These are phyloP conservation scores for Boletus vinaceobasis DNA, from an alignment of 768 basidiomycete species.

Conservation along the genomic window DNA sequence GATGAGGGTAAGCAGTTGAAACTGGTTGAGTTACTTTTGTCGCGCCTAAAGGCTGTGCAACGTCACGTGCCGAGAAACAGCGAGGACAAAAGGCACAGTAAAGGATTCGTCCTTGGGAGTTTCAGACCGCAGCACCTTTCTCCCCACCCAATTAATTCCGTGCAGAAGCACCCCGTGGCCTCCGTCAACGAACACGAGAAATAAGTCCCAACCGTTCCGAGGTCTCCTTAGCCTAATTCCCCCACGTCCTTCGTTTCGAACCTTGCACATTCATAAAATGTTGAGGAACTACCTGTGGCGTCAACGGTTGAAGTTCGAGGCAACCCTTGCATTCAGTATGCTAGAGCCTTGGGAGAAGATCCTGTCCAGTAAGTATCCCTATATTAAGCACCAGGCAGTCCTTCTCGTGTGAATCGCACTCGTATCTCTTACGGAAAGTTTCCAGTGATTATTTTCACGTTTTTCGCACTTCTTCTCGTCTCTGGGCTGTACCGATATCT, in stretches of 20 bases:
- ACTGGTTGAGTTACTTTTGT: no score
- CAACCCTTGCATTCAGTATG: constrained; percentile 57
- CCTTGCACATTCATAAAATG: constrained; percentile 21
- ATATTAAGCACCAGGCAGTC: neutral
- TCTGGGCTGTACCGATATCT: constrained; percentile 56
- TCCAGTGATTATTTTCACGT: constrained; percentile 42
- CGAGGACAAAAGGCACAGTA: constrained; percentile 1
- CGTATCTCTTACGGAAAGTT: constrained; percentile 4
- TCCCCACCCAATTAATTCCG: neutral
- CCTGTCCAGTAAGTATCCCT: constrained; percentile 46
- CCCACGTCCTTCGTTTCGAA: neutral
- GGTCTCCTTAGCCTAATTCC: neutral
- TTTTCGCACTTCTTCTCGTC: constrained; percentile 44
- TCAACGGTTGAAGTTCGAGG: constrained; percentile 40
- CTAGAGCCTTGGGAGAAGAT: constrained; percentile 71
- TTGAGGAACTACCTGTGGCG: constrained; percentile 31
- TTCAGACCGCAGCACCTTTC: neutral
- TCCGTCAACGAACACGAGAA: neutral
- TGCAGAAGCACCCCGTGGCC: neutral
- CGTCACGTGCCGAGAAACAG: constrained; percentile 25
- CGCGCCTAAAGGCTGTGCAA: neutral
- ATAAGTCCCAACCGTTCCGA: neutral
- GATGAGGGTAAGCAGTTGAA: no score
- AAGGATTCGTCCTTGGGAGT: neutral
- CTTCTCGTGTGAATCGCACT: neutral